Percentiles rank a stretch among this genome's conserved stretches.
Evolutionary conservation across 75 land plant genomes (phyloP).

Genomic region (Picea sitchensis): DNA sequence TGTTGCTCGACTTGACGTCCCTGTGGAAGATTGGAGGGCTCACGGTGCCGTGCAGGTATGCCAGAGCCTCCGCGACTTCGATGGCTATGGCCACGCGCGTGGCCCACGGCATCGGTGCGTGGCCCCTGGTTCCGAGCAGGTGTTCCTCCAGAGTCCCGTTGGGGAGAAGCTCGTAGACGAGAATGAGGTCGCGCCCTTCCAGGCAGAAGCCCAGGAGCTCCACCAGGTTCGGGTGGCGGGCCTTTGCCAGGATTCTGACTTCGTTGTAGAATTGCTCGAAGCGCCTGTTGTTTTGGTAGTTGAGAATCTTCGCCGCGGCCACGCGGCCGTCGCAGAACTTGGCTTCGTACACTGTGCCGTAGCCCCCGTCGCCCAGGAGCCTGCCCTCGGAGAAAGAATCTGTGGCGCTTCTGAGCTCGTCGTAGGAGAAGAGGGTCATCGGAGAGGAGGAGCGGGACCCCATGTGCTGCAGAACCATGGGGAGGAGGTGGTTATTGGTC

Average conservation of each 20-base stretch:
- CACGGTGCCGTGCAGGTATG: conserved; percentile 69
- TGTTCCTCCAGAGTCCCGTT: conserved; percentile 4
- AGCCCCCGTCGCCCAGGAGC: conserved; percentile 82
- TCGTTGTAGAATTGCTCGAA: conserved; percentile 33
- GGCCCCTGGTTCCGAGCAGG: neutral
- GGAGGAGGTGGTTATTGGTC: neutral
- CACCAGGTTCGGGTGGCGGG: conserved; percentile 30
- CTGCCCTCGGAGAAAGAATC: conserved; percentile 37
- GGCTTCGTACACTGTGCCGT: conserved; percentile 70
- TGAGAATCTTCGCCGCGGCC: conserved; percentile 39
- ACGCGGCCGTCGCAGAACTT: conserved; percentile 22
- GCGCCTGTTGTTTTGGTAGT: conserved; percentile 16
- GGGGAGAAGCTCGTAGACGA: conserved; percentile 3
- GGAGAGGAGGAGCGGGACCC: neutral
- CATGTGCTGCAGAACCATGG: neutral
- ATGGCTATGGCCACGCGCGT: conserved; percentile 61
- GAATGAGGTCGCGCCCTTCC: conserved; percentile 14
- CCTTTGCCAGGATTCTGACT: conserved; percentile 26
- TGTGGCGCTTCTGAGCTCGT: conserved; percentile 72
- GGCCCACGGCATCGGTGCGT: conserved; percentile 44
- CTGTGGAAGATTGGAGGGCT: conserved; percentile 70
- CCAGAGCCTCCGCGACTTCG: conserved; percentile 63
- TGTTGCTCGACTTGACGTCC: conserved; percentile 83
- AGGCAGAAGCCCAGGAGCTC: conserved; percentile 24
- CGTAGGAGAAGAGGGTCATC: conserved; percentile 4